Percentiles rank a stretch among this genome's conserved stretches.
Conservation (phyloP, 73 alveolate species). For the Paramecium biaurelia region DNA sequence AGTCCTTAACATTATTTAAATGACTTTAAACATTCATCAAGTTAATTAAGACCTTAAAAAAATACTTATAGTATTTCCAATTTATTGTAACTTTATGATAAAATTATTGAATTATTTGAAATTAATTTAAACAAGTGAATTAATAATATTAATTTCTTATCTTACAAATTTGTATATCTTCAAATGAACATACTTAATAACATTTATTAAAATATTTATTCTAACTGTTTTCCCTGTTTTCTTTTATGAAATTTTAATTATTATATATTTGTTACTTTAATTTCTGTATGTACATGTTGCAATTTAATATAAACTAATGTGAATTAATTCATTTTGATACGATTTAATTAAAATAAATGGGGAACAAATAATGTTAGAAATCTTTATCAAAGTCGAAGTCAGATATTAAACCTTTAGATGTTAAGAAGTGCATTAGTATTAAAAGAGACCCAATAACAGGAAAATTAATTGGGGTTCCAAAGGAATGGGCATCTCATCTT, state of each 20-base stretch:
- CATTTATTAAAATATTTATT: no score
- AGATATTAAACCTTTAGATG: conserved; percentile 4
- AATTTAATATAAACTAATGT: neutral
- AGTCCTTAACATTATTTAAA: neutral
- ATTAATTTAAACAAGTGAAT: neutral
- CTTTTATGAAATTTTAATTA: neutral
- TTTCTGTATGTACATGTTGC: neutral
- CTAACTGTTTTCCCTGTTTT: neutral
- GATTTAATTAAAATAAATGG: neutral
- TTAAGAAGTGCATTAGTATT: conserved; percentile 24
- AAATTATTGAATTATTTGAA: conserved; percentile 8
- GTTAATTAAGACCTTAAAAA: neutral
- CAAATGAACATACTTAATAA: neutral
- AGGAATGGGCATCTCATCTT: conserved; percentile 53
- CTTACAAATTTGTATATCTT: neutral
- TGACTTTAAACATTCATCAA: neutral
- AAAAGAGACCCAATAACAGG: conserved; percentile 51
- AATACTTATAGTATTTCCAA: neutral
- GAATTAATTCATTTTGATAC: neutral
- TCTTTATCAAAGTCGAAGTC: neutral
- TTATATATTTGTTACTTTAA: neutral
- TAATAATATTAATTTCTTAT: neutral
- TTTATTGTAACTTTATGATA: neutral
- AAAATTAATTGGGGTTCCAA: conserved; percentile 50
- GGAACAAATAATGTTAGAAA: neutral